Evolutionary conservation across 2,329 filamentous ascomycete genomes (phyloP), one percentile per base, ranked within the genome.

Genomic region (Alternaria ventricosa): DNA sequence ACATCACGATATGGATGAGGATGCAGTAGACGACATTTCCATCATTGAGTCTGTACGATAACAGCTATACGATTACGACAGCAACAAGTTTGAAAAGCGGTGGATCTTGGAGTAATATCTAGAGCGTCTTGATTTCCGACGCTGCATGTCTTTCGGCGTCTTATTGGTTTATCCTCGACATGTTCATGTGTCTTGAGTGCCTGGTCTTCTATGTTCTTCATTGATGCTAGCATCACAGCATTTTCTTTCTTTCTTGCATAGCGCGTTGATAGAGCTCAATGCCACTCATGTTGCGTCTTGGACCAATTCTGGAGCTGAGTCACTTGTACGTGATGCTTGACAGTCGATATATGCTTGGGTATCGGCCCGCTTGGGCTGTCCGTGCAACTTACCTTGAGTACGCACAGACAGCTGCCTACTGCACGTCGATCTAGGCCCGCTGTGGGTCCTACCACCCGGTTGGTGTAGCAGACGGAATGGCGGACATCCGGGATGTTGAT

Each of bases 11-110:
- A 55, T 63, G n/a, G 57, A 74, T 25, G 72, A 74, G 44, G 64
- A 73, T 36, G 72, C 72, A n/a, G 66, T 74, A 8, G 72, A 74
- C 25, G 72, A 74, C 33, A 70, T 74, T 30, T 74, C 71, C 5
- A 64, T 74, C 30, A 73, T 74, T 36, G 71, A 72, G 33, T 74
- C 71, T 58, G 71, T 74, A 13, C 69, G 71, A 60, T 74, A 64
- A 68, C 54, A 54, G 44, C 12, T 60, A 23, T 22, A 50, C 4
- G 41, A n/a, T 49, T 25, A 43, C 51, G 25, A 28, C 15, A 22
- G 15, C 49, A 55, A 36, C 33, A 49, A 45, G 50, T 54, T 53
- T 55, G 30, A 27, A 47, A 55, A 6, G 25, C 46, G n/a, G 47
- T 20, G 28, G 57, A 25, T 63, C 28, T 55, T 30, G 23, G 44